Evolutionary conservation across 305 asterid genomes (phyloP), one percentile per base, ranked within the genome.

Genomic region (Andrographis paniculata): DNA sequence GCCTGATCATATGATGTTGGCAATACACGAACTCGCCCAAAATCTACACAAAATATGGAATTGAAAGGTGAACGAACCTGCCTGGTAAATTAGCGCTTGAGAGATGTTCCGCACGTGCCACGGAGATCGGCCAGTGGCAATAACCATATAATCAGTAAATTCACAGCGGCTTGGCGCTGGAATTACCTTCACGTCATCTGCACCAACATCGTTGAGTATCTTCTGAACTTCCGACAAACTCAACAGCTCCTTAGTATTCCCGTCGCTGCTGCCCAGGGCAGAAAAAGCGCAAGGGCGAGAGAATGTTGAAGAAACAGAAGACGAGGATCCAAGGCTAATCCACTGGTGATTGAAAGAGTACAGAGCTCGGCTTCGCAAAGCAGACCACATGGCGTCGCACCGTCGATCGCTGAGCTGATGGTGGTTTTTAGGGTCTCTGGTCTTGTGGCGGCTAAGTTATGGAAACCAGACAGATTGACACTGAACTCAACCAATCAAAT

Each of bases 51-150:
- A 13, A 24, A 24, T 3, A 18, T 35, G 9, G 14, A 14, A 14
- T 20, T 23, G 24, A 41, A 3, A 48, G 53, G 40, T 20, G 39
- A 56, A 44, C 44, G 36, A 56, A 70, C 81, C 61, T 64, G 60
- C 88, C 82, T 79, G 49, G 72, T 70, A 73, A 48, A 89, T 43
- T 55, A 85, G 83, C 48, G 98, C 95, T 69, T 85, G 96, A 65
- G 92, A 83, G 55, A 89, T 89, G 23, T 89, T 89, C 22, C 96
- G 89, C 15, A 85, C 98, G 64, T 89, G 98, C 98, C 98, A 89
- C 30, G 87, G 78, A 9, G 98, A 89, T 33, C 94, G 74, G 24
- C 95, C 96, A 1, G 98, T 82, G 70, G 96, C 96, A 53, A 89
- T 52, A 40, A 89, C 89, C 83, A 85, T 75, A 69, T 70, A 72